Conservation (phyloP, 2,329 filamentous ascomycete species). For the Mariannaea sp. region DNA sequence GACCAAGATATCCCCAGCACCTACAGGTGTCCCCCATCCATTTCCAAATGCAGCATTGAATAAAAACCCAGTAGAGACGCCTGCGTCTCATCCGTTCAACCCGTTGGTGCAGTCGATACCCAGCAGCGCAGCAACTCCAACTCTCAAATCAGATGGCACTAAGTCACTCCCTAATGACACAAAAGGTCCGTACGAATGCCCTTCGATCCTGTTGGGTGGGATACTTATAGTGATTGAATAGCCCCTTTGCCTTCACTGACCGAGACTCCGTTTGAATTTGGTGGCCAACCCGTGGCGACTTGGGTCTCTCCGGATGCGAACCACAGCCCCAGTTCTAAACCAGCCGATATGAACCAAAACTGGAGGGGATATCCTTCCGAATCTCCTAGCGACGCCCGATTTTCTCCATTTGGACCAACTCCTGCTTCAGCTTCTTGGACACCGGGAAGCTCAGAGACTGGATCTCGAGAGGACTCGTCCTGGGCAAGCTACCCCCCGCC, state of each 20-base stretch:
- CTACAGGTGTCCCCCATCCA: conserved; percentile 48
- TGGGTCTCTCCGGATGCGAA: conserved; percentile 54
- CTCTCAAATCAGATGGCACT: conserved; percentile 46
- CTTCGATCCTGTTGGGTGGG: conserved; percentile 17
- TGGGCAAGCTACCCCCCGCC: conserved; percentile 52
- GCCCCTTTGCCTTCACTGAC: conserved; percentile 20
- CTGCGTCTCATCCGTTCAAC: conserved; percentile 48
- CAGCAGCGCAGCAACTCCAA: conserved; percentile 50
- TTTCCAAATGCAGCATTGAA: conserved; percentile 53
- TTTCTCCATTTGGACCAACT: conserved; percentile 54
- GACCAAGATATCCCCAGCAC: conserved; percentile 45
- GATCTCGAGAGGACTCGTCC: conserved; percentile 49
- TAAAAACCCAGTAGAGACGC: conserved; percentile 49
- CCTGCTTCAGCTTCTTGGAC: conserved; percentile 51
- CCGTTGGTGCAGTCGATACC: conserved; percentile 52
- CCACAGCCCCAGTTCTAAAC: conserved; percentile 47
- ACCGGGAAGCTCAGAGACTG: conserved; percentile 43
- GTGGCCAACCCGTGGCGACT: conserved; percentile 44
- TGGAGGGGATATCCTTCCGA: conserved; percentile 59
- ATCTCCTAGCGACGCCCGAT: conserved; percentile 55
- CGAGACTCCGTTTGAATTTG: conserved; percentile 39
- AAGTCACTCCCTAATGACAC: conserved; percentile 47
- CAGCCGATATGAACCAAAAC: conserved; percentile 48
- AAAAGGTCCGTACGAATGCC: conserved; percentile 48
- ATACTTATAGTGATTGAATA: conserved; percentile 16